Evolutionary conservation across 202 grass and related monocot genomes (phyloP).

Genomic region (Saccharum hybrid): DNA sequence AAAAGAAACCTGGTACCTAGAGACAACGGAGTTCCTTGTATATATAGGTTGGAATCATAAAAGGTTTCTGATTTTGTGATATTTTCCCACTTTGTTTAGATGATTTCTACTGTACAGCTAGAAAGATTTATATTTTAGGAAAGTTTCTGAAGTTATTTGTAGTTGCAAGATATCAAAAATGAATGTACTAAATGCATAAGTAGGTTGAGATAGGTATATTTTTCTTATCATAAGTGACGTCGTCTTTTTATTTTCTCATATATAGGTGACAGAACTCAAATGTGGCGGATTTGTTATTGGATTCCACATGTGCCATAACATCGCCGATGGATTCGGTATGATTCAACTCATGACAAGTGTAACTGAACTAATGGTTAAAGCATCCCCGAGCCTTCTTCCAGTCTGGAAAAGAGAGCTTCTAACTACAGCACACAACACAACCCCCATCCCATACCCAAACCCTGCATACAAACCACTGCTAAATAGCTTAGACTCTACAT

Average conservation of each 20-base stretch:
- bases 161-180: not conserved
- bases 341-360: slow-evolving; percentile 50
- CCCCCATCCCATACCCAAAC: slow-evolving; percentile 5
- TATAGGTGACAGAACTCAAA: slow-evolving; percentile 61
- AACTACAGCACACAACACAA: slow-evolving; percentile 5
- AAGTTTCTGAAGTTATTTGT: not conserved
- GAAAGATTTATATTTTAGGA: not conserved
- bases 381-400: slow-evolving; percentile 41
- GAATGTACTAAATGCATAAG: not conserved
- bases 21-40: too few relatives aligned
- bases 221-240: not conserved
- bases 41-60: not conserved
- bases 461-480: not conserved
- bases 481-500: not conserved
- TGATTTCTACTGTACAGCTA: not conserved
- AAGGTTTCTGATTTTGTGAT: not conserved
- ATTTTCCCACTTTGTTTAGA: not conserved
- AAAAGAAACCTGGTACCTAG: too few relatives aligned
- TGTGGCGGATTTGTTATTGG: slow-evolving; percentile 61
- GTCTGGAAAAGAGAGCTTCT: slow-evolving; percentile 68
- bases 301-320: slow-evolving; percentile 58
- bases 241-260: not conserved
- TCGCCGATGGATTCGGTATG: slow-evolving; percentile 57
- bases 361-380: slow-evolving; percentile 49
- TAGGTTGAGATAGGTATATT: not conserved